Conservation (phyloP, 164 flowering plant genomes). For the Tetracentron sinense region DNA sequence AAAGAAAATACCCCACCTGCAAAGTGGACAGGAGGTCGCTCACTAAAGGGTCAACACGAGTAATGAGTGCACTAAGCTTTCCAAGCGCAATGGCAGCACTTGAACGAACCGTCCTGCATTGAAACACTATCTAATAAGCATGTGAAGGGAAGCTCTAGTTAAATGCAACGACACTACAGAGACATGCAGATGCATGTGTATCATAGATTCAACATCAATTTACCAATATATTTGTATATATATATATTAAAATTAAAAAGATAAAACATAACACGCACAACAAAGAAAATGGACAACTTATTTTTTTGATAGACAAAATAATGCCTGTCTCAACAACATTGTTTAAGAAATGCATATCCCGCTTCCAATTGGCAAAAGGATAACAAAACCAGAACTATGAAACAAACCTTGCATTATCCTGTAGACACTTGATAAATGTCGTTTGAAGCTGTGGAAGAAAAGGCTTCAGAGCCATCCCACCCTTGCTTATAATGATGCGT, state of each 20-base stretch:
- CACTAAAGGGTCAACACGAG: constrained; percentile 95
- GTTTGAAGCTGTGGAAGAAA: constrained; percentile 99
- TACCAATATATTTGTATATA: too few species aligned
- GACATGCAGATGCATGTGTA: too few species aligned
- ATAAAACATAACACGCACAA: not conserved
- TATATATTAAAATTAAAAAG: too few species aligned
- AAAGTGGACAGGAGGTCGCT: constrained; percentile 78
- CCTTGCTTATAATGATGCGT: constrained; percentile 76
- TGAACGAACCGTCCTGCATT: constrained; percentile 85
- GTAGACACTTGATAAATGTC: constrained; percentile 91
- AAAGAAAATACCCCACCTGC: constrained; percentile 52
- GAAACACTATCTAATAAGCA: constrained; percentile 16
- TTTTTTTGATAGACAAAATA: not conserved
- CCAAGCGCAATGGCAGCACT: constrained; percentile 97
- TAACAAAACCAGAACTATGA: not conserved
- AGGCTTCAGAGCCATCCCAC: constrained; percentile 92
- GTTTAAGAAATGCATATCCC: not conserved
- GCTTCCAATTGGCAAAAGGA: not conserved
- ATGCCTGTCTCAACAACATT: not conserved
- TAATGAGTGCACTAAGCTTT: constrained; percentile 95
- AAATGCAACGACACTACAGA: too few species aligned
- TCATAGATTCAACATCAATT: too few species aligned
- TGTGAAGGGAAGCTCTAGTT: not conserved
- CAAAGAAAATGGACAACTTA: not conserved
- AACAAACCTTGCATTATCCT: constrained; percentile 85